phyloP scores from a whole-genome alignment of 768 basidiomycete species.

The Podaxis sp. region DNA sequence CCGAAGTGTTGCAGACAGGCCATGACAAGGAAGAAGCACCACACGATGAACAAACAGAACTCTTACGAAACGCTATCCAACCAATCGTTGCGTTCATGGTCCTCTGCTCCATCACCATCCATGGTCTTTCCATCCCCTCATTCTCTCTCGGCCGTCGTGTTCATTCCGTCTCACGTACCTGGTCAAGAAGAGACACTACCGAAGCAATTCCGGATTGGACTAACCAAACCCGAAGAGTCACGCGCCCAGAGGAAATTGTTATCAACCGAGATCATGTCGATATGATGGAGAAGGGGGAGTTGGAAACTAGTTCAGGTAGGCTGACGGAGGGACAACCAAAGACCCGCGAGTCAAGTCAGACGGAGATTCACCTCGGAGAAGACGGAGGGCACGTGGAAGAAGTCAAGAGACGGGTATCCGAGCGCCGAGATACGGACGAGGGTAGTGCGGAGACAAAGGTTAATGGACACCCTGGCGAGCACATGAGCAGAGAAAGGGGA shows the following conservation, averaged over 20 bases:
- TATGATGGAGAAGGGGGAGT: conserved; percentile 28
- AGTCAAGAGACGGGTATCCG: neutral
- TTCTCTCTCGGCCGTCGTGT: conserved; percentile 92
- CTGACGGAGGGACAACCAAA: neutral
- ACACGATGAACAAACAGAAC: conserved; percentile 47
- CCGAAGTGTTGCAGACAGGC: conserved; percentile 49
- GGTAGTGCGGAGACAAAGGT: conserved; percentile 16
- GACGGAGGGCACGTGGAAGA: neutral
- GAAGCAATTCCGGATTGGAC: conserved; percentile 74
- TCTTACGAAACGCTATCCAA: conserved; percentile 76
- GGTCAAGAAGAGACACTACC: conserved; percentile 69
- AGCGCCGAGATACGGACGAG: conserved; percentile 9
- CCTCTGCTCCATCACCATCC: conserved; percentile 82
- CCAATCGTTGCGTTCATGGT: conserved; percentile 97
- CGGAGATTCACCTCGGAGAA: neutral
- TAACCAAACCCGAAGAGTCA: conserved; percentile 68
- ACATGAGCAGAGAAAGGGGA: conserved; percentile 9
- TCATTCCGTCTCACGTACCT: conserved; percentile 87
- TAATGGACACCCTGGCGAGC: neutral
- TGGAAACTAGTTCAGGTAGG: neutral
- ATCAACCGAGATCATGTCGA: conserved; percentile 74
- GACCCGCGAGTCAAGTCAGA: neutral
- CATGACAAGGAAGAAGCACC: conserved; percentile 40
- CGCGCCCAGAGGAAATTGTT: conserved; percentile 73
- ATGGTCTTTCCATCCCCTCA: conserved; percentile 91